Evolutionary conservation across 306 rosid species (phyloP).

Genomic region (Dryas alaskensis): DNA sequence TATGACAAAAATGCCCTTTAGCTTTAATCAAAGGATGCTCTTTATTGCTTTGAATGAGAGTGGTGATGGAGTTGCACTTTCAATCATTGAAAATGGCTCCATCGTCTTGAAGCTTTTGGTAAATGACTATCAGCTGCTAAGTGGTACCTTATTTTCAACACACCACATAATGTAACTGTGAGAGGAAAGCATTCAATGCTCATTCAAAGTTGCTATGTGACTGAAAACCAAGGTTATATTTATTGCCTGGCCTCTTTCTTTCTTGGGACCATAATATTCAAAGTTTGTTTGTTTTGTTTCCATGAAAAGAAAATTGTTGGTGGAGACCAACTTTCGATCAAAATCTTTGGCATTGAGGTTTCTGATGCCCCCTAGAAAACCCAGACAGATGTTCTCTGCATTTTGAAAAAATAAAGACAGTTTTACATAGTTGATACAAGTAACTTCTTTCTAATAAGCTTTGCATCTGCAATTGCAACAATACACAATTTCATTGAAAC

Average conservation of each 20-base stretch:
- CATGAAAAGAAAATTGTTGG: too few species aligned
- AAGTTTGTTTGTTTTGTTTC: too few species aligned
- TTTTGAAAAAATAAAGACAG: too few species aligned
- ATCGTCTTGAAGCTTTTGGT: conserved; percentile 38
- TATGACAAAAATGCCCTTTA: conserved; percentile 77
- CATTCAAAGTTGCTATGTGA: conserved; percentile 11
- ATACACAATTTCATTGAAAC: too few species aligned
- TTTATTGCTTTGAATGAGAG: conserved; percentile 65
- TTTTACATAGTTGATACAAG: too few species aligned
- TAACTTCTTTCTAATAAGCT: too few species aligned
- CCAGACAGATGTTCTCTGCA: too few species aligned
- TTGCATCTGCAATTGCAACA: too few species aligned
- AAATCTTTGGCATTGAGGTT: too few species aligned
- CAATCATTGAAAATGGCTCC: conserved; percentile 53
- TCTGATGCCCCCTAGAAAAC: too few species aligned
- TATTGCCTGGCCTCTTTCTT: not conserved
- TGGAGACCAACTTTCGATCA: too few species aligned
- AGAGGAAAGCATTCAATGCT: conserved; percentile 24
- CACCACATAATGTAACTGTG: conserved; percentile 1
- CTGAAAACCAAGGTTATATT: conserved; percentile 6
- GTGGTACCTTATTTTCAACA: conserved; percentile 10
- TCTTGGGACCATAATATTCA: not conserved
- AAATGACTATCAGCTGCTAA: conserved; percentile 23
- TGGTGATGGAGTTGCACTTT: conserved; percentile 55
- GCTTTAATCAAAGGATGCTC: conserved; percentile 71